Evolutionary conservation across 306 rosid genomes (phyloP).

Genomic region (Bauhinia variegata): DNA sequence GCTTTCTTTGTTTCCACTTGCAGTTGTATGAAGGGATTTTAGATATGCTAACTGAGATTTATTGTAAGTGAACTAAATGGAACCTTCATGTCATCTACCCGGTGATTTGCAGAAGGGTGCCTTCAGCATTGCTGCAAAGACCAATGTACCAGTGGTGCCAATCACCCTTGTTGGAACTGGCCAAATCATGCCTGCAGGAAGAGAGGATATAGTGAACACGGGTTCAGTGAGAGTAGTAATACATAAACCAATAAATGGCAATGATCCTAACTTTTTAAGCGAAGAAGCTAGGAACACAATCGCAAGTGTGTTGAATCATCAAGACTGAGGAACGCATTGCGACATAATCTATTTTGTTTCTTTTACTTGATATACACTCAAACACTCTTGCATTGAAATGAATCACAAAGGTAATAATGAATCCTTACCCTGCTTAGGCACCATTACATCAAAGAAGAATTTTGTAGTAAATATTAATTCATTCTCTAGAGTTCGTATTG

Average conservation of each 20-base stretch:
- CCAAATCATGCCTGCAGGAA: conserved; percentile 87
- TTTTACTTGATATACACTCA: conserved; percentile 21
- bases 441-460: not conserved
- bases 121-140: conserved; percentile 85
- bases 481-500: not conserved
- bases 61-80: conserved; percentile 19
- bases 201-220: conserved; percentile 67
- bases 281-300: conserved; percentile 72
- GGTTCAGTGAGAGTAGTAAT: conserved; percentile 82
- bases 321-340: conserved; percentile 45
- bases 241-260: conserved; percentile 73
- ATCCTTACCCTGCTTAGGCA: not conserved
- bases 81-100: conserved; percentile 14
- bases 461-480: not conserved
- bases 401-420: conserved; percentile 32
- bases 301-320: conserved; percentile 51
- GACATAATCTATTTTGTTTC: conserved; percentile 30
- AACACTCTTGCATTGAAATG: conserved; percentile 17
- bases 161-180: conserved; percentile 92
- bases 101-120: conserved; percentile 85
- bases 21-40: not conserved
- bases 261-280: conserved; percentile 58
- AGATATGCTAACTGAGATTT: conserved; percentile 19
- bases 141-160: conserved; percentile 80
- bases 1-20: conserved; percentile 7